These are phyloP conservation scores for Xylaria nigripes DNA, from an alignment of 495 filamentous ascomycete genomes.

Conservation along the genomic window DNA sequence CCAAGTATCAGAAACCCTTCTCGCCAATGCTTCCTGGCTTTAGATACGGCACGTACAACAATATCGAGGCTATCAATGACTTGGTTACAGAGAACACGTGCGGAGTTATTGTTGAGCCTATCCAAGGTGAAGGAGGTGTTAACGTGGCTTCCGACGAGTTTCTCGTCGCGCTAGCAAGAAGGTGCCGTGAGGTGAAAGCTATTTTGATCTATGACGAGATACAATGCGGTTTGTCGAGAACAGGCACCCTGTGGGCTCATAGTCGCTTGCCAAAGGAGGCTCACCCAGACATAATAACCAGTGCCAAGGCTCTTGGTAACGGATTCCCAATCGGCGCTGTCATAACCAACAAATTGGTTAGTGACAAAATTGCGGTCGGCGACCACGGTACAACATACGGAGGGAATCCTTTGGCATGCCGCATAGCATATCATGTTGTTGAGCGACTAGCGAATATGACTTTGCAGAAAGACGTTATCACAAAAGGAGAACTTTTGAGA, in stretches of 20 bases:
- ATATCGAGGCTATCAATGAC: constrained; percentile 56
- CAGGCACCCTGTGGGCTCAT: constrained; percentile 87
- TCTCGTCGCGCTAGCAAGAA: constrained; percentile 61
- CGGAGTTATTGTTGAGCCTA: constrained; percentile 94
- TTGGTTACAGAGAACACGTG: constrained; percentile 80
- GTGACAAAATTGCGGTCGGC: constrained; percentile 75
- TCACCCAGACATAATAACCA: constrained; percentile 90
- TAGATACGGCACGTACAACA: constrained; percentile 76
- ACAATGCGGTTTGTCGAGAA: constrained; percentile 83
- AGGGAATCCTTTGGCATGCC: constrained; percentile 82
- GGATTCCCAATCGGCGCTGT: constrained; percentile 92
- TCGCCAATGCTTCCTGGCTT: constrained; percentile 93
- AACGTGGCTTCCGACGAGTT: constrained; percentile 77
- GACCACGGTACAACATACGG: constrained; percentile 98
- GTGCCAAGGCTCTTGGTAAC: constrained; percentile 92
- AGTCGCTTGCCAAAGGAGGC: constrained; percentile 59
- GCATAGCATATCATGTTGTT: constrained; percentile 78
- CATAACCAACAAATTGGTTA: constrained; percentile 69
- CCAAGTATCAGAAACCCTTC: constrained; percentile 94
- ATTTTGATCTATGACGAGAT: constrained; percentile 94
- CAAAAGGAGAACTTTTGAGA: constrained; percentile 57
- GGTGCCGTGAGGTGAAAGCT: constrained; percentile 81
- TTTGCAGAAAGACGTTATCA: constrained; percentile 55
- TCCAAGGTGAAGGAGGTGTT: constrained; percentile 94
- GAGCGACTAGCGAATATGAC: constrained; percentile 56